Percentiles rank a stretch among this genome's conserved stretches.
Conservation (phyloP, 495 filamentous ascomycete genomes). For the Immersiella caudata region DNA sequence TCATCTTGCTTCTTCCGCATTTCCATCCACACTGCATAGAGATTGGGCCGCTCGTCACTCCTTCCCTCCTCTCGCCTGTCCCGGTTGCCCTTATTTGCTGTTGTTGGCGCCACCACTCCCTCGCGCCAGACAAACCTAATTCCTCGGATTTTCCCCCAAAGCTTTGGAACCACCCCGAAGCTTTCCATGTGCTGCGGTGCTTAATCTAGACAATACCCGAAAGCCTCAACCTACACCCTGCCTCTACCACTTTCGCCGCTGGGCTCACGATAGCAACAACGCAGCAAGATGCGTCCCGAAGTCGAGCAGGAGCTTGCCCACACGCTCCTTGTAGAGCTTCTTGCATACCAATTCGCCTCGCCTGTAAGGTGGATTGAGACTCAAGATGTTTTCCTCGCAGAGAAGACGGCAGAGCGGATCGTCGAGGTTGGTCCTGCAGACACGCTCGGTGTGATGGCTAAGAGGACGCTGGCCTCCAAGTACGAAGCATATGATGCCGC, state of each 20-base stretch:
- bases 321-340: conserved; percentile 94
- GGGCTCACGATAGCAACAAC: neutral
- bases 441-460: conserved; percentile 98
- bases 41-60: neutral
- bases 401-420: conserved; percentile 93
- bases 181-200: conserved; percentile 6
- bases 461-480: conserved; percentile 91
- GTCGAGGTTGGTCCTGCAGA: conserved; percentile 98
- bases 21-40: neutral
- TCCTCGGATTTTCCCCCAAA: neutral
- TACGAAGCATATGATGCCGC: conserved; percentile 99
- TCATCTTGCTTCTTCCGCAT: conserved; percentile 3
- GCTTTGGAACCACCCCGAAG: neutral
- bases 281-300: conserved; percentile 85
- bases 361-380: conserved; percentile 99
- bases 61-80: neutral
- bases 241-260: neutral
- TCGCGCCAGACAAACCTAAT: neutral
- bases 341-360: conserved; percentile 98
- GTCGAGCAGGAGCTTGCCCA: conserved; percentile 98
- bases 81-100: neutral
- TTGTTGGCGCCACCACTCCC: neutral
- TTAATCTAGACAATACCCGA: conserved; percentile 16
- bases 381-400: conserved; percentile 97
- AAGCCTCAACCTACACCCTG: neutral